Evolutionary conservation across 192 early-diverging fungal genomes (phyloP).

Genomic region (Coemansia sp.): DNA sequence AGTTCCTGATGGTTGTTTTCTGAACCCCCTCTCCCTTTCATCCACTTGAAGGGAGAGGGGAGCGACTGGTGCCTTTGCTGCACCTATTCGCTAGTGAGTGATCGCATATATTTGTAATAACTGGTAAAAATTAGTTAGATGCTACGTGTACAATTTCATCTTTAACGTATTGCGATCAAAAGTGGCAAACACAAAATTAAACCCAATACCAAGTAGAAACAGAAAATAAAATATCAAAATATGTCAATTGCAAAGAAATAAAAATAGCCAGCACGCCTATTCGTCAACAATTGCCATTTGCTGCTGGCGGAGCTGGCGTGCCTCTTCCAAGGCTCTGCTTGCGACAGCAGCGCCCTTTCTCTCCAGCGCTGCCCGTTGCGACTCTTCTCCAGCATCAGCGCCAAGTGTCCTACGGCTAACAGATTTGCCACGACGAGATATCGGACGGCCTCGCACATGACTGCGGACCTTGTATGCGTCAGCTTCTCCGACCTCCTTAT

Average conservation of each 20-base stretch:
- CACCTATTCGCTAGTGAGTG: no score
- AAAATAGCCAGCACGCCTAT: no score
- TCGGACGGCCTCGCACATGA: constrained; percentile 8
- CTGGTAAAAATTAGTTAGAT: no score
- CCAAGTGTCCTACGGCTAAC: background rate
- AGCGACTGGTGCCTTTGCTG: no score
- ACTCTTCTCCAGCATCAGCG: background rate
- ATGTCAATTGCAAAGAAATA: background rate
- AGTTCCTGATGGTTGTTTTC: no score
- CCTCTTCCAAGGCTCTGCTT: constrained; percentile 21
- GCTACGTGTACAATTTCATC: no score
- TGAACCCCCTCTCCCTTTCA: no score
- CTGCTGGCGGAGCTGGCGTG: constrained; percentile 14
- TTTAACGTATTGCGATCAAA: no score
- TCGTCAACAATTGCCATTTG: constrained; percentile 22
- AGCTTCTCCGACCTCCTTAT: constrained; percentile 45
- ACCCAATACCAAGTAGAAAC: constrained; percentile 9
- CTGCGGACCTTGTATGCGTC: constrained; percentile 17
- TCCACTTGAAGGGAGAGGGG: no score
- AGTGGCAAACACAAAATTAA: no score
- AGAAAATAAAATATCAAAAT: constrained; percentile 5
- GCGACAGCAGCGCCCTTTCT: constrained; percentile 18
- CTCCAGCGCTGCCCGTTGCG: constrained; percentile 10
- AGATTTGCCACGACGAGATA: background rate
- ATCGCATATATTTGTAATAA: no score